A percentile compares a stretch with the other conserved stretches of the same genome.
Conservation (phyloP, 1,284 basidiomycete species). For the Cutaneotrichosporon sp. region DNA sequence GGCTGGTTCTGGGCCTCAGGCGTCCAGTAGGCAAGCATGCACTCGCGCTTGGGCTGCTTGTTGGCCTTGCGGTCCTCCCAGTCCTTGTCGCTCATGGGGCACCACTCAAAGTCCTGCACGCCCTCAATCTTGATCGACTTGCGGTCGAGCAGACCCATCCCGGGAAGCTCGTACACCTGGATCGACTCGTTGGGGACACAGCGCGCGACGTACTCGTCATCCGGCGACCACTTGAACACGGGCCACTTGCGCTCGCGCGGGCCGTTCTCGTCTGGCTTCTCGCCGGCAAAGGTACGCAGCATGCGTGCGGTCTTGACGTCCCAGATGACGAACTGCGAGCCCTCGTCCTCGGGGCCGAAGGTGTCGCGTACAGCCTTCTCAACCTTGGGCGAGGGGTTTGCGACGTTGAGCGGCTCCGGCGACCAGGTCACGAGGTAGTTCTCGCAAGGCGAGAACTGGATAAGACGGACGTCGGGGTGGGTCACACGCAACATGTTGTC, state of each 20-base stretch:
- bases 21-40: conserved; percentile 96
- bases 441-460: conserved; percentile 98
- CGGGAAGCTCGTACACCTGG: conserved; percentile 91
- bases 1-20: conserved; percentile 96
- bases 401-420: conserved; percentile 86
- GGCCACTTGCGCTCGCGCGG: conserved; percentile 64
- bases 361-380: conserved; percentile 38
- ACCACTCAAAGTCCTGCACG: conserved; percentile 99
- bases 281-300: conserved; percentile 81
- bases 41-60: conserved; percentile 58
- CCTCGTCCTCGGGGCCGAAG: conserved; percentile 81
- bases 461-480: conserved; percentile 89
- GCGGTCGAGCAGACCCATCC: conserved; percentile 92
- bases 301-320: conserved; percentile 90
- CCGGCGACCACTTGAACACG: conserved; percentile 93
- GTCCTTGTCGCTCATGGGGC: conserved; percentile 86
- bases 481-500: conserved; percentile 64
- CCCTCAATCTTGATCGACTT: conserved; percentile 98
- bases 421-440: conserved; percentile 98
- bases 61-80: conserved; percentile 63
- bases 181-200: conserved; percentile 86
- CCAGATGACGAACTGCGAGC: conserved; percentile 96
- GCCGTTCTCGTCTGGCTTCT: conserved; percentile 52
- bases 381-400: conserved; percentile 59
- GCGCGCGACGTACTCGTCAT: conserved; percentile 91